A percentile compares a stretch with the other conserved stretches of the same genome.
phyloP scores from a whole-genome alignment of 352 stramenopile species.

The Pelagophyceae sp. region DNA sequence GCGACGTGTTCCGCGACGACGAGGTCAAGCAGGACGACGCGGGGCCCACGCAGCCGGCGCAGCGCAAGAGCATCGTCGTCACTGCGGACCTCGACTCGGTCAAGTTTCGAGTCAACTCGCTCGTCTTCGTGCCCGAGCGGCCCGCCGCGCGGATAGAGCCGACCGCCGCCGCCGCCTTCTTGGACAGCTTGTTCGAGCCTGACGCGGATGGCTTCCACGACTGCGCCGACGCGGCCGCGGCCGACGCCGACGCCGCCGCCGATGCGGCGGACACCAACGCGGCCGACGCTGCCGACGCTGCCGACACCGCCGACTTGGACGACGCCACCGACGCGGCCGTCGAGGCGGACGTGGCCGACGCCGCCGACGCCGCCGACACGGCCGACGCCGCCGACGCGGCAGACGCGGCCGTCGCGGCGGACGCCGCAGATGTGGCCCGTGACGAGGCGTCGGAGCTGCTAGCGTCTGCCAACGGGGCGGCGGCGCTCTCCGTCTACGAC shows the following conservation, averaged over 20 bases:
- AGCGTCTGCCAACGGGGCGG: not conserved
- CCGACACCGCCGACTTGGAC: not conserved
- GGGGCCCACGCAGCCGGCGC: not conserved
- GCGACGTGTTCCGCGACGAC: not conserved
- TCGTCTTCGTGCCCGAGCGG: not conserved
- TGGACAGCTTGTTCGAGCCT: no score
- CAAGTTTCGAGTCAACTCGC: not conserved
- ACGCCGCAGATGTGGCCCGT: not conserved
- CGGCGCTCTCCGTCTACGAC: not conserved
- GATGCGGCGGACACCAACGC: no score
- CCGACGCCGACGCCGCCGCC: no score
- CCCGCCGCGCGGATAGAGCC: not conserved
- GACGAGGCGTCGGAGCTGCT: not conserved
- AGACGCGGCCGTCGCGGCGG: not conserved
- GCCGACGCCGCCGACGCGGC: not conserved
- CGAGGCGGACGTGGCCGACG: not conserved
- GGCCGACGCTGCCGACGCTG: not conserved
- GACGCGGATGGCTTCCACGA: no score
- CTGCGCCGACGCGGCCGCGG: no score
- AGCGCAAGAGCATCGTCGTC: not conserved
- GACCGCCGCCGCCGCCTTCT: not conserved
- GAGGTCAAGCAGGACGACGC: not conserved
- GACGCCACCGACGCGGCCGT: not conserved
- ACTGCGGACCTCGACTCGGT: not conserved
- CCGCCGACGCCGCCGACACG: not conserved